phyloP scores from a whole-genome alignment of 164 flowering plant genomes.

The Berberis thunbergii region DNA sequence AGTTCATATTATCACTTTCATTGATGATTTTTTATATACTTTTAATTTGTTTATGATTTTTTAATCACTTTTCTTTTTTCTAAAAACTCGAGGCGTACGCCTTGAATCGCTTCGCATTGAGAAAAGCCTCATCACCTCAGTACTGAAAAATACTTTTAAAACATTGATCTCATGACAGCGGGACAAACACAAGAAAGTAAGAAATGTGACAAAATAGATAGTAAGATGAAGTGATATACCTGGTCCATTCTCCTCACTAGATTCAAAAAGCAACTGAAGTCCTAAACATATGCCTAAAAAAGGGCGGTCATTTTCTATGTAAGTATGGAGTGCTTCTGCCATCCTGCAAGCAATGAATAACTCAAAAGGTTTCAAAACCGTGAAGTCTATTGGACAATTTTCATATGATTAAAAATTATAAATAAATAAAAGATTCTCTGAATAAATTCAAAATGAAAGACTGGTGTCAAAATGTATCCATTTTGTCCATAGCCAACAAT shows the following conservation, averaged over 20 bases:
- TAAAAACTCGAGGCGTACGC: too few species aligned
- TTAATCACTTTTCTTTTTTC: too few species aligned
- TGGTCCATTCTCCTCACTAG: conserved; percentile 94
- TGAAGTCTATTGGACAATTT: background rate
- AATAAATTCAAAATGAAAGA: too few species aligned
- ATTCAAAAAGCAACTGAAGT: conserved; percentile 88
- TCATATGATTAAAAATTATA: background rate
- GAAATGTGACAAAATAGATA: background rate
- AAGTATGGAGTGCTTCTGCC: conserved; percentile 76
- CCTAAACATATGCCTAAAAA: conserved; percentile 98
- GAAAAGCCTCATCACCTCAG: too few species aligned
- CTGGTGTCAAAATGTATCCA: too few species aligned
- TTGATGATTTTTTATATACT: too few species aligned
- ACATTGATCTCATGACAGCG: background rate
- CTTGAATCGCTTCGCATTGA: too few species aligned
- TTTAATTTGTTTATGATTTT: too few species aligned
- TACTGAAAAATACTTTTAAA: too few species aligned
- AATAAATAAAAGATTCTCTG: too few species aligned
- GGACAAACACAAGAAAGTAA: background rate
- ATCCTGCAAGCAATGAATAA: conserved; percentile 41
- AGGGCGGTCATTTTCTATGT: conserved; percentile 81
- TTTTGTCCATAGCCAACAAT: too few species aligned
- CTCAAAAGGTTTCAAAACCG: background rate
- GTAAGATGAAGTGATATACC: conserved; percentile 24
- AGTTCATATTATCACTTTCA: too few species aligned